phyloP scores from a whole-genome alignment of 2,329 filamentous ascomycete species.

The Botrytis pseudocinerea region DNA sequence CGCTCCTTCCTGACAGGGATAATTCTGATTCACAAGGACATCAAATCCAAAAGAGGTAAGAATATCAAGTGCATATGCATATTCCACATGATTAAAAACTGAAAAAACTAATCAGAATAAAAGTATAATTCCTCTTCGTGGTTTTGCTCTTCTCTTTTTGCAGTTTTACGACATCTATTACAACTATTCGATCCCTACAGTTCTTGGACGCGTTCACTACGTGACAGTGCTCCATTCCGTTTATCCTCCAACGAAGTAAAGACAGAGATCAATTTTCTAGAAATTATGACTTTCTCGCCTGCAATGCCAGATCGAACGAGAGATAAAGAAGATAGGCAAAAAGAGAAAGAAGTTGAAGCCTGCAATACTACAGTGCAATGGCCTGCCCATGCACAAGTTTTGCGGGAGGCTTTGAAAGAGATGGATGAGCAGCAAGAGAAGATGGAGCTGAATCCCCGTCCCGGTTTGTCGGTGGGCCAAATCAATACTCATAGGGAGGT shows the following conservation, averaged over 20 bases:
- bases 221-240: neutral
- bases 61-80: too few relatives aligned
- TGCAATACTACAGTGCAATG: neutral
- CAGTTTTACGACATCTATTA: too few relatives aligned
- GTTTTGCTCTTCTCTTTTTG: too few relatives aligned
- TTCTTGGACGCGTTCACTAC: too few relatives aligned
- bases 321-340: neutral
- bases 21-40: too few relatives aligned
- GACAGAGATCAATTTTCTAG: neutral
- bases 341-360: neutral
- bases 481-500: neutral
- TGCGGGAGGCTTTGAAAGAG: neutral
- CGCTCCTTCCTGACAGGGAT: too few relatives aligned
- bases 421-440: neutral
- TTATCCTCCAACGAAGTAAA: neutral
- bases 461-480: neutral
- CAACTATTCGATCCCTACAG: too few relatives aligned
- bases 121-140: too few relatives aligned
- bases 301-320: neutral
- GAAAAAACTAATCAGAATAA: too few relatives aligned
- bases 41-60: too few relatives aligned
- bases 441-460: neutral
- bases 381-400: neutral
- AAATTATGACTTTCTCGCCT: neutral
- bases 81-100: too few relatives aligned